These are phyloP conservation scores for Cryptosporidium sp. DNA, from an alignment of 169 alveolate genomes.

Conservation along the genomic window DNA sequence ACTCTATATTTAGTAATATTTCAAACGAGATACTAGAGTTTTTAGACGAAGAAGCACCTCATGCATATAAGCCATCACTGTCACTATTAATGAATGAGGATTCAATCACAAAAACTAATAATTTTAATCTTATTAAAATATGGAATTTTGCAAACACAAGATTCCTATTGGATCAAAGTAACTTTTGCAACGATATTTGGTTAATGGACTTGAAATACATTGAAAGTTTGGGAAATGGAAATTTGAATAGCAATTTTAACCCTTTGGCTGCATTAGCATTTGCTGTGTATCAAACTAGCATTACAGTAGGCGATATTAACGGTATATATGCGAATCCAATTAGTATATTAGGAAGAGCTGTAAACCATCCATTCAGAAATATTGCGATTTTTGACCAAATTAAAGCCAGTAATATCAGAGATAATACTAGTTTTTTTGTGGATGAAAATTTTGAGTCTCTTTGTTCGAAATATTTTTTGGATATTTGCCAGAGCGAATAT, in stretches of 20 bases:
- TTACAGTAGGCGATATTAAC: not conserved
- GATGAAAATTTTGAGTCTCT: constrained; percentile 5
- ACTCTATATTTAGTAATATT: constrained; percentile 13
- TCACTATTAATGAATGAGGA: constrained; percentile 1
- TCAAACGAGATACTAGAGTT: constrained; percentile 15
- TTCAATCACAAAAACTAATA: not conserved
- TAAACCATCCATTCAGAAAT: constrained; percentile 70
- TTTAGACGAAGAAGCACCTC: constrained; percentile 53
- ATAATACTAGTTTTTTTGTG: not conserved
- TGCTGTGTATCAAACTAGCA: constrained; percentile 21
- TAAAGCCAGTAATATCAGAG: not conserved
- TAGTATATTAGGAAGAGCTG: not conserved
- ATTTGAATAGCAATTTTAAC: not conserved
- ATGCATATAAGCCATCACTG: constrained; percentile 23
- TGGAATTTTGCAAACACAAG: constrained; percentile 6
- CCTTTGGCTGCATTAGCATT: constrained; percentile 20
- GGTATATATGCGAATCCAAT: not conserved
- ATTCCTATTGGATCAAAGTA: constrained; percentile 45
- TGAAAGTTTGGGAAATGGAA: not conserved
- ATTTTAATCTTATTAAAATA: not conserved
- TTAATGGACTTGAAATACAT: constrained; percentile 7
- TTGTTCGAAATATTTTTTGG: constrained; percentile 25
- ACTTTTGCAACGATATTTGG: constrained; percentile 36
- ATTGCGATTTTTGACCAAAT: constrained; percentile 5
- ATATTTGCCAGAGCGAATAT: constrained; percentile 26